Base-by-base conservation (phyloP, 2,329 filamentous ascomycete species). In the Hymenoscyphus scutula region DNA sequence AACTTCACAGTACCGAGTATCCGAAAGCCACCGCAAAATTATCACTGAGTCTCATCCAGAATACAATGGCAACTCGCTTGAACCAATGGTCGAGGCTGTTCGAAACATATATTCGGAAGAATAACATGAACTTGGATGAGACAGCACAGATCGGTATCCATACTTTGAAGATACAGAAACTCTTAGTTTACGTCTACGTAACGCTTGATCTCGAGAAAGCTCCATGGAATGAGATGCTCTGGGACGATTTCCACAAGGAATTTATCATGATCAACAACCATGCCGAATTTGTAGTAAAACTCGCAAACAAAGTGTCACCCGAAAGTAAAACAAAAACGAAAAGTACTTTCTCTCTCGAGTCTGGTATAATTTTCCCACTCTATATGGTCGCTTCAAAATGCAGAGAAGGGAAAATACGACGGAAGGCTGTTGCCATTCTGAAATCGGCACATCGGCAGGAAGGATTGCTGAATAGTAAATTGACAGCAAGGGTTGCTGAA, bases 371-470 rank as follows among this genome's bases (percentile, higher is more conserved):
- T 3, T 82, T 84, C 7, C 84, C 84, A 0, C 77, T 89, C 1
- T 89, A 84, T 64, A 81, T 87, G 6, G 83, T 86, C 17, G 85
- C 84, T 10, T 86, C 84, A 10, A 87, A 87, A 68, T 88, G 85
- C 68, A 80, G 85, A 4, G 80, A 87, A 61, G 79, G 80, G 0
- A 66, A 76, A 1, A 78, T 82, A 38, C 81, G 86, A 17, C 78
- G 83, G 17, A 81, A 82, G 65, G 86, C 86, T 15, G 85, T 89
- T 55, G 80, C 84, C 67, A 75, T 89, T 11, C 74, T 89, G 56
- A 77, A 78, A 58, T 83, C 80, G 67, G 84, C 82, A 68, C 80
- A 84, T 10, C 78, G 86, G n/a, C 79, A 85, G 53, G 86, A 89
- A 73, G 85, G 83, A 37, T 85, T 89, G 78, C 88, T 86, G 86